A percentile compares a stretch with the other conserved stretches of the same genome.
Conservation (phyloP, 108 stramenopile genomes). For the Epithemia pelagica region DNA sequence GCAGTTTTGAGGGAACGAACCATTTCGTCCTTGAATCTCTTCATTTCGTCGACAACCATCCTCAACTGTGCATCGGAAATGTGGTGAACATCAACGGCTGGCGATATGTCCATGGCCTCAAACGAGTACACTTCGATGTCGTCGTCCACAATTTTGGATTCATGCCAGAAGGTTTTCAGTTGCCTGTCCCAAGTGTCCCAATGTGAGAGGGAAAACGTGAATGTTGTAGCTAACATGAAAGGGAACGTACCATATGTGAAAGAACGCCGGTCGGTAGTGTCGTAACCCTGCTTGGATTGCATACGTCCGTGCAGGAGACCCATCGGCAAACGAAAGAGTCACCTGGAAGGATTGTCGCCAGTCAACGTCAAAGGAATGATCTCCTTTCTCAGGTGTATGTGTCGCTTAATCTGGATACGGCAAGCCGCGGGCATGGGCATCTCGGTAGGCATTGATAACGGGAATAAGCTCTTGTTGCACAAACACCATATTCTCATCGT, state of each 20-base stretch:
- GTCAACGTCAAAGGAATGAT: conserved; percentile 42
- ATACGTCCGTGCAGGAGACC: conserved; percentile 86
- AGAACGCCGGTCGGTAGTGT: conserved; percentile 85
- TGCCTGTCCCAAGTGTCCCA: conserved; percentile 54
- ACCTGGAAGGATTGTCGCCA: conserved; percentile 79
- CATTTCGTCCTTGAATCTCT: conserved; percentile 67
- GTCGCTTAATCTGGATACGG: conserved; percentile 43
- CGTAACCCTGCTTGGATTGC: conserved; percentile 93
- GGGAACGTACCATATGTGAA: conserved; percentile 76
- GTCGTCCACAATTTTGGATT: conserved; percentile 70
- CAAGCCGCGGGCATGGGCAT: conserved; percentile 61
- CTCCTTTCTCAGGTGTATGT: background rate
- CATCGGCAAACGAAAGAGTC: conserved; percentile 91
- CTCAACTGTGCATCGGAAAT: conserved; percentile 28
- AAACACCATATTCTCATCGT: conserved; percentile 94
- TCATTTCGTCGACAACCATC: conserved; percentile 86
- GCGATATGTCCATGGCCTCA: conserved; percentile 90
- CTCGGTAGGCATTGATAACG: conserved; percentile 73
- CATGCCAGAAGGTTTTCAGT: conserved; percentile 97
- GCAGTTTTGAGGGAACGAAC: conserved; percentile 27
- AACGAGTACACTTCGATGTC: conserved; percentile 91
- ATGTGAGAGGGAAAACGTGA: conserved; percentile 92
- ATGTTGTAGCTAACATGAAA: conserved; percentile 79
- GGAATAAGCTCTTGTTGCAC: conserved; percentile 88
- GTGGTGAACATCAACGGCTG: conserved; percentile 58